A percentile compares a stretch with the other conserved stretches of the same genome.
Conservation (phyloP, 768 basidiomycete species). For the Hydnomerulius pinastri region DNA sequence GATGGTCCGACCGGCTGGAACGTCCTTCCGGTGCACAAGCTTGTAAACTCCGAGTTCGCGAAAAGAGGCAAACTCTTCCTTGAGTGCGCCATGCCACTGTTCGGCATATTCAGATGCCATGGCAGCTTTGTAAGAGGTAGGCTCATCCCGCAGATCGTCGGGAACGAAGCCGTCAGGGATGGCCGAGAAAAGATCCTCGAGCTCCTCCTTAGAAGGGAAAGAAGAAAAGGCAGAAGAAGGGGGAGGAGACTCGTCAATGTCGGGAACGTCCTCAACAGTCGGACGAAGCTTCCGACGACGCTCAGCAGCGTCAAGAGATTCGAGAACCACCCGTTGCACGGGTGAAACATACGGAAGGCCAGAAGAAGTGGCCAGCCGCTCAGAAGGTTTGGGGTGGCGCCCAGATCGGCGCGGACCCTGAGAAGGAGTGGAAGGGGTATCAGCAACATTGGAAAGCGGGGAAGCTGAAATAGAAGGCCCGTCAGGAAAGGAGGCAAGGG, state of each 20-base stretch:
- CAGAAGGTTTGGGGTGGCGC: not conserved
- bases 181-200: not conserved
- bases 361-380: not conserved
- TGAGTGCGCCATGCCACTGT: too few species aligned
- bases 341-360: not conserved
- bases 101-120: conserved; percentile 8
- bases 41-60: too few species aligned
- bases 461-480: not conserved
- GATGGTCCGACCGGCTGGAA: too few species aligned
- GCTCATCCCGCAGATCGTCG: conserved; percentile 11
- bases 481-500: not conserved
- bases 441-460: not conserved
- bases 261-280: not conserved
- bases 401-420: not conserved
- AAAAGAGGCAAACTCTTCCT: too few species aligned
- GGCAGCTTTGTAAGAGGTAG: conserved; percentile 18
- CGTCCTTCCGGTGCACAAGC: too few species aligned
- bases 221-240: not conserved
- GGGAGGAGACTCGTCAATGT: not conserved
- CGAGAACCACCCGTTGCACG: not conserved
- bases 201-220: not conserved
- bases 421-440: not conserved
- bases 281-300: not conserved
- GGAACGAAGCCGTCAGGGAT: not conserved
- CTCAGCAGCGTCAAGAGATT: not conserved